A percentile compares a stretch with the other conserved stretches of the same genome.
Conservation (phyloP, 192 early-diverging fungal genomes). For the Coemansia guatemalensis region DNA sequence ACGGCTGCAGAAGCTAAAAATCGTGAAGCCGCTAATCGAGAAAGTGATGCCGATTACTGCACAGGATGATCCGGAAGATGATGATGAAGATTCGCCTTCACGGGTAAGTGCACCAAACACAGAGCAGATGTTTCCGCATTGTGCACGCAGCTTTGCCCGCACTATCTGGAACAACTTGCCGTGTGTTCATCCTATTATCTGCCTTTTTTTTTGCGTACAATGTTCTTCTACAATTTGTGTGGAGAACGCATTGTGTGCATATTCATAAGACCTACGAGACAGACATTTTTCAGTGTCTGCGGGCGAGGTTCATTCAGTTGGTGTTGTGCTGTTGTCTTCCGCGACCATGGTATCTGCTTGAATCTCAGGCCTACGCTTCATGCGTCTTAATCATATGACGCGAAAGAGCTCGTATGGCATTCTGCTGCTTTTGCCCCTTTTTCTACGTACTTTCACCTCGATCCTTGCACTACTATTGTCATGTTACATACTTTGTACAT, state of each 20-base stretch:
- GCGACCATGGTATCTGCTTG: not conserved
- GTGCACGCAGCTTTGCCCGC: not conserved
- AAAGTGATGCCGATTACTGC: constrained; percentile 80
- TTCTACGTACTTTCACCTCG: not conserved
- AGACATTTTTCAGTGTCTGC: not conserved
- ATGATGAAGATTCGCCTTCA: constrained; percentile 81
- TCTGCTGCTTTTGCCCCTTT: not conserved
- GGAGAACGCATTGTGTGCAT: not conserved
- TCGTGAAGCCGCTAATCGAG: constrained; percentile 76
- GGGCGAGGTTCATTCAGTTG: not conserved
- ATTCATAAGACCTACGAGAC: not conserved
- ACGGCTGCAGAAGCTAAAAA: constrained; percentile 80
- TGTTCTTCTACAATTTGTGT: not conserved
- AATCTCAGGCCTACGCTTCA: not conserved
- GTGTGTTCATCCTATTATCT: not conserved
- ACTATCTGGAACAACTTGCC: not conserved
- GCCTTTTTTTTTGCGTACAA: not conserved
- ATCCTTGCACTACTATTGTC: not conserved
- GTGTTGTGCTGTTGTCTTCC: not conserved
- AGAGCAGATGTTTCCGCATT: not conserved
- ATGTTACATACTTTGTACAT: not conserved
- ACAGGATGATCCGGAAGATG: constrained; percentile 75
- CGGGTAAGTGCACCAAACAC: constrained; percentile 33
- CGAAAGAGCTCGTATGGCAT: not conserved
- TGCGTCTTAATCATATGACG: not conserved